Base-by-base conservation (phyloP, 2,329 filamentous ascomycete species). In the Plectosphaerella sp. region DNA sequence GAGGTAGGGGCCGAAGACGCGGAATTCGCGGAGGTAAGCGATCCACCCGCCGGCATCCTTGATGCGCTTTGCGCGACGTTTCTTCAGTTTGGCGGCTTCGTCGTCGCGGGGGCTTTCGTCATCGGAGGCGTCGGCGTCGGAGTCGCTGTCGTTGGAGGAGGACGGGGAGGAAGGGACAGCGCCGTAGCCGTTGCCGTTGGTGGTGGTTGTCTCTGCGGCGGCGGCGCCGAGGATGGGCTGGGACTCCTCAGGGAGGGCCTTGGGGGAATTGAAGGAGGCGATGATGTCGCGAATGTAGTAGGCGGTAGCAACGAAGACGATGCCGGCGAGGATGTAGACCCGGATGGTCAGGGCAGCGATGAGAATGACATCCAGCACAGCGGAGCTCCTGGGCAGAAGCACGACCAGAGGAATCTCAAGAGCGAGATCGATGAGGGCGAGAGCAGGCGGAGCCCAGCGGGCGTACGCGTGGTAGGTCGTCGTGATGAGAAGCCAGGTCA, bases 11-110 rank as follows among this genome's bases (percentile, higher is more conserved):
- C 64, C 15, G 11, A 68, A 67, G 18, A 67, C 58, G 15, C 57
- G 54, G 20, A 67, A 67, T 18, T 65, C 64, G 10, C 59, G 54
- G 25, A 68, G 52, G 20, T 68, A 68, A 9, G 57, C 63, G 47
- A 55, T 50, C 66, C 66, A 68, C 9, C 66, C 64, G 1, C 67
- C 67, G 1, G 57, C 57, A 6, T 66, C 56, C 12, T 61, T 52
- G 36, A 69, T 58, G 3, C 57, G 57, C 49, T 64, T 58, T 18
- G 58, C 59, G 2, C 62, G 61, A 3, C 54, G 56, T 41, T n/a
- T 61, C 43, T 66, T 67, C 20, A 65, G 59, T 9, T 58, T 54
- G 14, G 58, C 56, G 5, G 56, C 57, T 3, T 58, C 53, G 2
- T 60, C 62, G 1, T 64, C 58, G 0, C 61, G 57, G 2, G 50